Conservation (phyloP, 169 alveolate species). For the Eimeria falciformis region DNA sequence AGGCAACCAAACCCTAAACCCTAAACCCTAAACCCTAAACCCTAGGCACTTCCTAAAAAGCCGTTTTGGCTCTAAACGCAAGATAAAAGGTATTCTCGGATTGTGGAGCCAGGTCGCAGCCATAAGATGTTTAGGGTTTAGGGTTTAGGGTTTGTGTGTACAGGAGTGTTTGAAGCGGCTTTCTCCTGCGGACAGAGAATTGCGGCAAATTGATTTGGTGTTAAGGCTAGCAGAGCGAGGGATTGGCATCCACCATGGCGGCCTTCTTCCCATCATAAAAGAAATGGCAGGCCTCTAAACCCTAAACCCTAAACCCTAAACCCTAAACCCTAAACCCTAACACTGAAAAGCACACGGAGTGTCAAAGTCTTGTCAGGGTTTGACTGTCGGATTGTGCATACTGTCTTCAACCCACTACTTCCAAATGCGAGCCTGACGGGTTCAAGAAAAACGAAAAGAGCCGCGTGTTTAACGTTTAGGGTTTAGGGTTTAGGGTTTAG, state of each 20-base stretch:
- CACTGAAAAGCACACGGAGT: too few species aligned
- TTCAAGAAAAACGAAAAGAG: background rate
- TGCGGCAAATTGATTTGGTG: slow-evolving; percentile 72
- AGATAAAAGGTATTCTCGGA: background rate
- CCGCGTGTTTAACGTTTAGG: background rate
- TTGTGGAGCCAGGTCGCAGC: background rate
- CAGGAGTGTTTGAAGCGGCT: slow-evolving; percentile 36
- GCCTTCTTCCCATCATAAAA: slow-evolving; percentile 97
- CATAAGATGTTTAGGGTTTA: slow-evolving; percentile 13
- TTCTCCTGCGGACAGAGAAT: slow-evolving; percentile 67
- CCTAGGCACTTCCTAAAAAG: background rate
- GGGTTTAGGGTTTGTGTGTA: slow-evolving; percentile 21
- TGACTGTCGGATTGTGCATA: background rate
- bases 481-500: slow-evolving; percentile 3
- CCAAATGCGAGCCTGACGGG: background rate
- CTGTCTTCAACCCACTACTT: background rate
- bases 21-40: slow-evolving; percentile 36
- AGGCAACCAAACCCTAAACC: slow-evolving; percentile 61
- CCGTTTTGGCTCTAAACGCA: background rate
- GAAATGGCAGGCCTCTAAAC: slow-evolving; percentile 89
- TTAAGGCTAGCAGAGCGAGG: slow-evolving; percentile 87
- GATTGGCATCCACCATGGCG: slow-evolving; percentile 99
- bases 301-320: too few species aligned
- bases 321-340: too few species aligned
- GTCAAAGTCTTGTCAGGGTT: background rate